Evolutionary conservation across 805 yeast genomes (phyloP).

Genomic region (Scheffersomyces coipomensis): DNA sequence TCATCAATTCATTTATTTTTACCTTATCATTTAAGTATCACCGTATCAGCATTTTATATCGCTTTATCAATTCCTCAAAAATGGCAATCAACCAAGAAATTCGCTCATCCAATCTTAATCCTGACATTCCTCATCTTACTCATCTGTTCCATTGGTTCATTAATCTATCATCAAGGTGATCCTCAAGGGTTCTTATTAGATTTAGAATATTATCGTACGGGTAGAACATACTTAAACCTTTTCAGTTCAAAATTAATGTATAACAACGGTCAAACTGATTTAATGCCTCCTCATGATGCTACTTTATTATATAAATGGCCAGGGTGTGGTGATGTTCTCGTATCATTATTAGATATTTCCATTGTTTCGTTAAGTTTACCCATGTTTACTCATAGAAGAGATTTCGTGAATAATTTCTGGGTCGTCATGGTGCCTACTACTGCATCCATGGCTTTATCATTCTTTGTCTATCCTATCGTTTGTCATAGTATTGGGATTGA

Average conservation of each 20-base stretch:
- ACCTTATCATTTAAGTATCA: conserved; percentile 61
- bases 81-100: conserved; percentile 45
- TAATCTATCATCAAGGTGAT: conserved; percentile 42
- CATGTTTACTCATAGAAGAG: conserved; percentile 70
- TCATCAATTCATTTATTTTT: conserved; percentile 48
- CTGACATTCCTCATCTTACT: conserved; percentile 65
- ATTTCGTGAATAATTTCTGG: conserved; percentile 57
- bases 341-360: conserved; percentile 71
- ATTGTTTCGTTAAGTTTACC: conserved; percentile 76
- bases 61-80: conserved; percentile 46
- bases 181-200: conserved; percentile 51
- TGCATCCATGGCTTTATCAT: conserved; percentile 52
- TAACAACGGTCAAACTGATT: conserved; percentile 22
- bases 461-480: conserved; percentile 69
- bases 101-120: conserved; percentile 71
- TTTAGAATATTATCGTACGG: conserved; percentile 62
- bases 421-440: conserved; percentile 60
- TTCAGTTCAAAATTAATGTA: conserved; percentile 41
- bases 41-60: conserved; percentile 54
- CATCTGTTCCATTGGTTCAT: conserved; percentile 57
- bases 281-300: conserved; percentile 12
- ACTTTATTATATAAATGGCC: conserved; percentile 52
- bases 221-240: conserved; percentile 59
- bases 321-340: conserved; percentile 77
- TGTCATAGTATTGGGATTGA: conserved; percentile 66